phyloP scores from a whole-genome alignment of 2,329 filamentous ascomycete genomes.

The Aspergillus tubingensis region DNA sequence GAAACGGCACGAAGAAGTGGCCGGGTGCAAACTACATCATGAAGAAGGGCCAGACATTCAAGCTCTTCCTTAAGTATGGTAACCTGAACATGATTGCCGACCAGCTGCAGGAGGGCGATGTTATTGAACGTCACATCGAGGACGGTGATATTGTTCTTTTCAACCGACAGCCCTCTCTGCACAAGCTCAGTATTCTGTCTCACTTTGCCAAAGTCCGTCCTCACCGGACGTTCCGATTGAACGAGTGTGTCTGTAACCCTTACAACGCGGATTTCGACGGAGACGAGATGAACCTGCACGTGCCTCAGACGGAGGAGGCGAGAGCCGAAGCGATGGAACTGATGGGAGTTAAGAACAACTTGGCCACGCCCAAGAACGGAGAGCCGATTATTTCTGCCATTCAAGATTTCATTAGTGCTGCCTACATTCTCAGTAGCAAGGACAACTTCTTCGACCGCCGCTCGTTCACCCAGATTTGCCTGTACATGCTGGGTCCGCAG shows the following conservation, averaged over 20 bases:
- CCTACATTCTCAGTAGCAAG: constrained; percentile 87
- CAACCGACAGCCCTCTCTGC: constrained; percentile 94
- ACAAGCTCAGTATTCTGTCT: constrained; percentile 98
- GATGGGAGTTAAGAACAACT: constrained; percentile 97
- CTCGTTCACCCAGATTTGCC: constrained; percentile 84
- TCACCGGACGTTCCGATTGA: constrained; percentile 93
- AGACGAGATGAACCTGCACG: constrained; percentile 98
- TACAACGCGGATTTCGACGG: constrained; percentile 99
- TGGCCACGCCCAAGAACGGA: constrained; percentile 94
- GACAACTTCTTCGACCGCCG: constrained; percentile 89
- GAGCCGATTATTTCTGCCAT: constrained; percentile 99
- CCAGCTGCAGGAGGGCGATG: constrained; percentile 76
- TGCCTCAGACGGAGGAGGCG: constrained; percentile 96
- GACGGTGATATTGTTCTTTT: constrained; percentile 96
- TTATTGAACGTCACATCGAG: constrained; percentile 91
- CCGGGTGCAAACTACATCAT: constrained; percentile 84
- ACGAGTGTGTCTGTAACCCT: constrained; percentile 96
- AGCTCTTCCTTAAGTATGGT: constrained; percentile 74
- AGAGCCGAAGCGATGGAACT: constrained; percentile 91
- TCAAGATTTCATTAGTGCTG: constrained; percentile 97
- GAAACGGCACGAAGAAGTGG: constrained; percentile 75
- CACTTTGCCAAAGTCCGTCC: constrained; percentile 91
- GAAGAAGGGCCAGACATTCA: constrained; percentile 70
- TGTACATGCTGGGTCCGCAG: constrained; percentile 86
- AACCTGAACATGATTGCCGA: constrained; percentile 71